A percentile compares a stretch with the other conserved stretches of the same genome.
phyloP scores from a whole-genome alignment of 2,329 filamentous ascomycete genomes.

The Apiospora saccharicola region DNA sequence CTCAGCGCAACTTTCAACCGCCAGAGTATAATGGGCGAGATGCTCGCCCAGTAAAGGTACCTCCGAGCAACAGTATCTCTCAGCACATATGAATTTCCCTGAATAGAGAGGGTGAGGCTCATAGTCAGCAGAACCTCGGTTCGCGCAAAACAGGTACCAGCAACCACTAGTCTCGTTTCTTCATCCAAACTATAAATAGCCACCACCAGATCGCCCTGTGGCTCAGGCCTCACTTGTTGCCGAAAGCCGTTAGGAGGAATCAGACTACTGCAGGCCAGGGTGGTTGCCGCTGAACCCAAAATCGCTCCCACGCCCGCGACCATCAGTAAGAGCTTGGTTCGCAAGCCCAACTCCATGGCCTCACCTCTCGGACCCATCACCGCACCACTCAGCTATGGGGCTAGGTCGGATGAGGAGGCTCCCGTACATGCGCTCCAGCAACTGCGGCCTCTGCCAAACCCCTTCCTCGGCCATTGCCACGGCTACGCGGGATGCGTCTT shows the following conservation, averaged over 20 bases:
- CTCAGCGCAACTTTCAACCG: too few species aligned
- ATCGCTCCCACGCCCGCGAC: background rate
- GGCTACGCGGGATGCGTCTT: background rate
- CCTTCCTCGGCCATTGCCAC: background rate
- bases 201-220: background rate
- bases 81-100: too few species aligned
- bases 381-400: background rate
- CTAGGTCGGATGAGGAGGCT: background rate
- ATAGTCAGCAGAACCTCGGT: too few species aligned
- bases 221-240: background rate
- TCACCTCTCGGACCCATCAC: background rate
- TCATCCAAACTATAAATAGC: slow-evolving; percentile 6
- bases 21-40: too few species aligned
- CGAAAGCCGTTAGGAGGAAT: background rate
- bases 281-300: background rate
- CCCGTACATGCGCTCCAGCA: background rate
- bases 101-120: background rate
- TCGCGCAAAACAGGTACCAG: background rate
- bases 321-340: background rate
- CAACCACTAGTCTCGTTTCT: too few species aligned
- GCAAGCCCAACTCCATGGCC: background rate
- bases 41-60: too few species aligned
- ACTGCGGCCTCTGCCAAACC: background rate
- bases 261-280: slow-evolving; percentile 2
- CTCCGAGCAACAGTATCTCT: too few species aligned